Evolutionary conservation across 495 filamentous ascomycete genomes (phyloP).

Genomic region (Podospora comata): DNA sequence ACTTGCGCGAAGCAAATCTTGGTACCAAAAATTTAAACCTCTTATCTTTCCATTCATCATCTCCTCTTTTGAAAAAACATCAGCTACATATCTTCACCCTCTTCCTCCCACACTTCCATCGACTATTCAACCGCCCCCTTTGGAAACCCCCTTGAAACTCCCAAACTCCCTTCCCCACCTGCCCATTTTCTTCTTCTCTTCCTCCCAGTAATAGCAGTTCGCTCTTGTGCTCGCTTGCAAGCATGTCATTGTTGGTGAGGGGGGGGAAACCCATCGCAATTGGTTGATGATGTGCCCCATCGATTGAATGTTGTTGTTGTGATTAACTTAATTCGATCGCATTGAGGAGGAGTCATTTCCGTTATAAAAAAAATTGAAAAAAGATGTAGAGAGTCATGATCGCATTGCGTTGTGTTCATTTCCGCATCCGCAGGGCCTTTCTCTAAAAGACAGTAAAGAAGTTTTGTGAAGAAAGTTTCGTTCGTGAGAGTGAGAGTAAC

Average conservation of each 20-base stretch:
- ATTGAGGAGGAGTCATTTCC: not conserved
- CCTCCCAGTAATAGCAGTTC: not conserved
- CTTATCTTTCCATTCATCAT: not conserved
- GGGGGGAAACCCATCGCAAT: too few relatives aligned
- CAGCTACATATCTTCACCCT: not conserved
- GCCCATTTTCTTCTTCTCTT: not conserved
- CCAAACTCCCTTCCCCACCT: not conserved
- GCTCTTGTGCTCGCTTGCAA: not conserved
- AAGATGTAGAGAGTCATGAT: not conserved
- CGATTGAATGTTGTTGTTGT: not conserved
- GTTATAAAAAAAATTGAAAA: not conserved
- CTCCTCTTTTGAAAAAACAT: not conserved
- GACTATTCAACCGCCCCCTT: not conserved
- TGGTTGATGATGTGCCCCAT: not conserved
- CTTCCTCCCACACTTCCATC: not conserved
- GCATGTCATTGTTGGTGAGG: not conserved
- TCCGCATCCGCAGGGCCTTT: not conserved
- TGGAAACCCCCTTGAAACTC: not conserved
- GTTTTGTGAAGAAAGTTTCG: not conserved
- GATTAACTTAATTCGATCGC: not conserved
- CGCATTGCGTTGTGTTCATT: not conserved
- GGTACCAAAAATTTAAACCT: not conserved
- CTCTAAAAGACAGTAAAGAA: conserved; percentile 4
- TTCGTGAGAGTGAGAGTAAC: not conserved
- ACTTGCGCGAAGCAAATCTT: not conserved